Base-by-base conservation (phyloP, 2,329 filamentous ascomycete species). In the Xylaria arbuscula region DNA sequence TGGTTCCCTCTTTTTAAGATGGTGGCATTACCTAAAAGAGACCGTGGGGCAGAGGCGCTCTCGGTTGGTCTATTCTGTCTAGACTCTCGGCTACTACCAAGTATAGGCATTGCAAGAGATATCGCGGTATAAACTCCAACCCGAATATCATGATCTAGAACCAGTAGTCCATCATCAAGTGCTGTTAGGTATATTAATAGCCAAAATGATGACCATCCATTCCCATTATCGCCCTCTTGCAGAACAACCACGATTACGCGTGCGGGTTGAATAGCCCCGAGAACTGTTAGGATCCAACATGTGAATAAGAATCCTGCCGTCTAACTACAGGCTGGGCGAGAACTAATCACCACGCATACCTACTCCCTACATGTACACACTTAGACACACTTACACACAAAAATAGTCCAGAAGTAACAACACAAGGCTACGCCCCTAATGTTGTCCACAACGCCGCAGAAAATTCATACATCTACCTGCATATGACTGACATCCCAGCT, bases 241-340 rank as follows among this genome's bases (percentile, higher is more conserved):
- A 58, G 38, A 17, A 17, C 40, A 38, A 40, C 11, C 36, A 11
- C n/a, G 8, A 28, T 53, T 55, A 42, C 6, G 38, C 36, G 48
- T 56, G 51, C 57, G 48, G 22, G 32, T 56, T 15, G 36, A 56
- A 17, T 56, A 53, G n/a, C n/a, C n/a, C 58, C 53, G 45, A 57
- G 34, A 48, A 51, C 28, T 47, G n/a, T 15, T 47, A 22, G 36
- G 24, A n/a, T 32, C 15, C 28, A 28, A 19, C 5, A 10, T 19
- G 48, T 28, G 10, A 9, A 19, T n/a, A 28, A 13, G 28, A 22
- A 50, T 6, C 22, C 54, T 11, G 34, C 59, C 36, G 8, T 3
- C 53, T 54, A 22, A 15, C 40, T n/a, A 9, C 53, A 38, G 40
- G 42, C 42, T 42, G 32, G n/a, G 24, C 36, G 3, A 45, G 19